Base-by-base conservation (phyloP, 2,329 filamentous ascomycete species). In the Coniella lustricola region DNA sequence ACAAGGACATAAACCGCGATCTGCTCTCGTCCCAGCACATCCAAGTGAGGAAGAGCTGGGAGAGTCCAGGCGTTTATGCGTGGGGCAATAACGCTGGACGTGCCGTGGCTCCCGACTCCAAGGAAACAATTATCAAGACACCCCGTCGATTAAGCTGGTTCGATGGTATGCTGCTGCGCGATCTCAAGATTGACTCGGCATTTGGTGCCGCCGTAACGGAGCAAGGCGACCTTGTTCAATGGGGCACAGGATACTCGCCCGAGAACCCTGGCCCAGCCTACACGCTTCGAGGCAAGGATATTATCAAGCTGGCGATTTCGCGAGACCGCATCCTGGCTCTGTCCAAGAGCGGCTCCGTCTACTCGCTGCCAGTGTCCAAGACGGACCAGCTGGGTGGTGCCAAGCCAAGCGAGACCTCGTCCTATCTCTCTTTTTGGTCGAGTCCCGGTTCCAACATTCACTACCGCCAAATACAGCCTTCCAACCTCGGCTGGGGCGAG, bases 121-220 rank as follows among this genome's bases (percentile, higher is more conserved):
- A 84, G 44, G 90, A 95, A 47, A 70, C 72, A 25, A 77, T 84
- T 54, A 74, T 97, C 63, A 96, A 95, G 69, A 81, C 78, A 2
- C 90, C 93, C 13, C 75, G 84, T 50, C 77, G 90, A 51, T 81
- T 97, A 59, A 57, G 76, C 0, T 93, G 84, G 65, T 97, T 98
- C 60, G 83, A 97, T 60, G 86, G 85, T 25, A 80, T 88, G 65
- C 66, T 96, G 14, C 72, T 98, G 36, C 78, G 91, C 42, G 93
- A 96, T 62, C 72, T 97, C 54, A 95, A 95, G 69, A 69, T 97
- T 43, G 87, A 90, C 51, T 76, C 81, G 46, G 79, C 81, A 35
- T 90, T 94, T 62, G 93, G 88, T 8, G 91, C 83, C 3, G 93
- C 93, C 9, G 84, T 97, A 35, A 85, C 84, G 4, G 90, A 96